Evolutionary conservation across 1,139 yeast species (phyloP).

Genomic region (Saccharomycopsis hybrid): DNA sequence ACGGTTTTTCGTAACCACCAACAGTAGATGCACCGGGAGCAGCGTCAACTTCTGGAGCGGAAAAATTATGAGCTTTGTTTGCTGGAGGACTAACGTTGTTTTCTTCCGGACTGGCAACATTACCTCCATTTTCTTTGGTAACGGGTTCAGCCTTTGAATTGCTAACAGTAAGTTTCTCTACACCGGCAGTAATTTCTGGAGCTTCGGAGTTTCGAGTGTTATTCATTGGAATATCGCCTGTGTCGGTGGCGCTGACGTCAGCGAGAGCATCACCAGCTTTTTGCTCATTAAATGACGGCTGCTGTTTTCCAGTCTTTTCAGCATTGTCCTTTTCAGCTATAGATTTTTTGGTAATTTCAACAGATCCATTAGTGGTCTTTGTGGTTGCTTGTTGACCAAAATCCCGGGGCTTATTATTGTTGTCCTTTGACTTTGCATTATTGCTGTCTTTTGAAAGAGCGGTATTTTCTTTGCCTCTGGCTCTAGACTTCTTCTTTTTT

Average conservation of each 20-base stretch:
- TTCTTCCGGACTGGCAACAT: too few relatives aligned
- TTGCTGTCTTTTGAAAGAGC: neutral
- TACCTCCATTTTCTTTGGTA: neutral
- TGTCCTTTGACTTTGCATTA: neutral
- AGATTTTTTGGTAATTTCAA: neutral
- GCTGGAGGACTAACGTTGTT: too few relatives aligned
- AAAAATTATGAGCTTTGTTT: too few relatives aligned
- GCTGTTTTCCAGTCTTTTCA: neutral
- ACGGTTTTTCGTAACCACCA: neutral
- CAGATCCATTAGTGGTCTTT: neutral
- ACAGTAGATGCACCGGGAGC: neutral
- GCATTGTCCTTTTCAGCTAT: neutral
- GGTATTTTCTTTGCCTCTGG: neutral
- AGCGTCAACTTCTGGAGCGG: too few relatives aligned
- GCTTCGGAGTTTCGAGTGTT: too few relatives aligned
- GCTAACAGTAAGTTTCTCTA: neutral
- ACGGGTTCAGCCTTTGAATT: neutral
- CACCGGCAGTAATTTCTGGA: neutral
- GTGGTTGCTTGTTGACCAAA: too few relatives aligned
- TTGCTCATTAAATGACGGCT: neutral
- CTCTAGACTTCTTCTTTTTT: constrained; percentile 6
- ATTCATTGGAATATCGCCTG: too few relatives aligned
- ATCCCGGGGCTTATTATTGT: too few relatives aligned
- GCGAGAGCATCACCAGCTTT: neutral
- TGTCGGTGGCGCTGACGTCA: neutral